Evolutionary conservation across 2,329 filamentous ascomycete species (phyloP).

Genomic region (Microascus cirrosus): DNA sequence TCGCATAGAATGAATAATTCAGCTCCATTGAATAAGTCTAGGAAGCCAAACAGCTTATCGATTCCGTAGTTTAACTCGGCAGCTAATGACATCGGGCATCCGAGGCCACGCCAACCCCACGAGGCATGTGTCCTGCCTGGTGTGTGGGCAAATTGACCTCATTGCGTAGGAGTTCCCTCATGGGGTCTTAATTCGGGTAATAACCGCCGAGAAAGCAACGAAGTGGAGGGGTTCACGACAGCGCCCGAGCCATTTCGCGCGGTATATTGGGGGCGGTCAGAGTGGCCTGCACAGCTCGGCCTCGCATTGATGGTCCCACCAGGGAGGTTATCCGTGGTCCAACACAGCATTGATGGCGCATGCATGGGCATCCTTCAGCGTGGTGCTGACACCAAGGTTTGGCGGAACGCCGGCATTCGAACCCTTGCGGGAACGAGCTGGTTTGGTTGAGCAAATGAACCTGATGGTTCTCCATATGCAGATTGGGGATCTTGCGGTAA

Average conservation of each 20-base stretch:
- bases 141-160: conserved; percentile 7
- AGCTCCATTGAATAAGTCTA: neutral
- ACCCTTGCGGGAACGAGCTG: neutral
- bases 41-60: neutral
- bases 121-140: neutral
- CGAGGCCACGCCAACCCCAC: too few species aligned
- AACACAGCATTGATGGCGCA: too few species aligned
- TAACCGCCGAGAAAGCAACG: conserved; percentile 13
- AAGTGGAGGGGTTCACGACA: conserved; percentile 7
- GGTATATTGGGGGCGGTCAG: neutral
- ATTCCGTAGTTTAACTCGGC: too few species aligned
- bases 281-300: neutral
- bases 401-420: neutral
- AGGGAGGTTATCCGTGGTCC: neutral
- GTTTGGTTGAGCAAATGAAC: neutral
- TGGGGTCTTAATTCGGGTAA: conserved; percentile 8
- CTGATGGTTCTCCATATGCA: neutral
- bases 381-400: neutral
- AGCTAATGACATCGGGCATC: neutral
- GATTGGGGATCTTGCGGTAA: neutral
- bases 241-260: neutral
- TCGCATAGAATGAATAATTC: neutral
- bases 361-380: neutral
- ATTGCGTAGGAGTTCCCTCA: neutral
- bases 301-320: neutral